Base-by-base conservation (phyloP, 2,329 filamentous ascomycete species). In the Fusarium hainanense region DNA sequence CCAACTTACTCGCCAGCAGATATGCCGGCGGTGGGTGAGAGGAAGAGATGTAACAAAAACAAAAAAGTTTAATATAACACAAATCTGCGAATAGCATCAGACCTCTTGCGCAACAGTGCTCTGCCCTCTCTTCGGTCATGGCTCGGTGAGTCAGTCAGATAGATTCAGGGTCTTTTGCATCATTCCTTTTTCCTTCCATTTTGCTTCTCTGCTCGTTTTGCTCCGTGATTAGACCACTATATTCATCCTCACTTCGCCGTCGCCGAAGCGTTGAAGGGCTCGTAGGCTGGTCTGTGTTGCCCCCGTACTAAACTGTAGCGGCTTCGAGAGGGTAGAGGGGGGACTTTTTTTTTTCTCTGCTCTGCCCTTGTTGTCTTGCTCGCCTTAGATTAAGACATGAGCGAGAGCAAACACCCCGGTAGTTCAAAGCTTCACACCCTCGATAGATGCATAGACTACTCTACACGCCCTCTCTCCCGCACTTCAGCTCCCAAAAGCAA, bases 271-370 rank as follows among this genome's bases (percentile, higher is more conserved):
- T 61, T 63, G 54, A 74, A 51, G 70, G 63, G 72, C 68, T 73
- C 70, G 70, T 63, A 70, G 42, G 61, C 32, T 74, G 72, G 72
- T 72, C 72, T 74, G 72, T 74, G 72, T 74, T 34, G 57, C 68
- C 64, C 61, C 69, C 54, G 49, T 64, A 57, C 60, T 59, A 63
- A 54, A 63, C 41, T 48, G 23, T 63, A 58, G 51, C 44, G 52
- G 46, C 47, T 13, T 47, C 18, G 47, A 40, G 61, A 47, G 37
- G 28, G 28, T 5, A 30, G 28, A 30, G 48, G 41, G 41, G 43
- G 46, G n/a, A 20, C 46, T 20, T 43, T 21, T 43, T 37, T 37
- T 37, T 37, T 37, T 37, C 30, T 13, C 16, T 21, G n/a, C 25
- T 20, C 23, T 49, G 48, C 21, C 48, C 48, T 51, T 34, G 48